Evolutionary conservation across 2,329 filamentous ascomycete genomes (phyloP).

Genomic region (Metarhizium anisopliae): DNA sequence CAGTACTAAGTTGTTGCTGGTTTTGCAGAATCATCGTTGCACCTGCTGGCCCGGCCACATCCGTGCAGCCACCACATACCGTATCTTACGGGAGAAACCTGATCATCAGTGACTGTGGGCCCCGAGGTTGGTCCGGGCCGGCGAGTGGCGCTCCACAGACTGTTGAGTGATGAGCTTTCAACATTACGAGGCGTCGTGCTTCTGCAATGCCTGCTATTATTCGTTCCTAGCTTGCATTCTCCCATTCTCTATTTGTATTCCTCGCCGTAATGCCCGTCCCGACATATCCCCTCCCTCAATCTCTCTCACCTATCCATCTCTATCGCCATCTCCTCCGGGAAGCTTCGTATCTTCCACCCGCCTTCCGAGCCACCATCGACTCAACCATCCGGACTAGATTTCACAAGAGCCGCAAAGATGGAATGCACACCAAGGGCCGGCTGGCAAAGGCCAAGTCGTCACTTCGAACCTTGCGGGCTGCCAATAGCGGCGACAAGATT

Average conservation of each 20-base stretch:
- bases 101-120: neutral
- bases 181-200: no score
- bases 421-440: constrained; percentile 18
- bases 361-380: constrained; percentile 36
- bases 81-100: no score
- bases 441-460: constrained; percentile 30
- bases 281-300: constrained; percentile 13
- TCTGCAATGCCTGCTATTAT: neutral
- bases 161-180: neutral
- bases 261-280: constrained; percentile 19
- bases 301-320: constrained; percentile 24
- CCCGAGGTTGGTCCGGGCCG: constrained; percentile 4
- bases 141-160: neutral
- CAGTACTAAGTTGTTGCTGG: no score
- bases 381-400: constrained; percentile 37
- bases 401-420: constrained; percentile 26
- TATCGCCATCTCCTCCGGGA: constrained; percentile 55
- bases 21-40: no score
- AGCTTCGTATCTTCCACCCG: constrained; percentile 47
- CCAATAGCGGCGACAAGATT: constrained; percentile 38
- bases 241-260: neutral
- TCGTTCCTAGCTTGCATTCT: neutral
- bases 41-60: no score
- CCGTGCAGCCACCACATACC: no score
- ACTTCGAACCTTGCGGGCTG: constrained; percentile 42